A percentile compares a stretch with the other conserved stretches of the same genome.
These are phyloP conservation scores for Podochytrium sp. DNA, from an alignment of 192 early-diverging fungal genomes.

Conservation along the genomic window DNA sequence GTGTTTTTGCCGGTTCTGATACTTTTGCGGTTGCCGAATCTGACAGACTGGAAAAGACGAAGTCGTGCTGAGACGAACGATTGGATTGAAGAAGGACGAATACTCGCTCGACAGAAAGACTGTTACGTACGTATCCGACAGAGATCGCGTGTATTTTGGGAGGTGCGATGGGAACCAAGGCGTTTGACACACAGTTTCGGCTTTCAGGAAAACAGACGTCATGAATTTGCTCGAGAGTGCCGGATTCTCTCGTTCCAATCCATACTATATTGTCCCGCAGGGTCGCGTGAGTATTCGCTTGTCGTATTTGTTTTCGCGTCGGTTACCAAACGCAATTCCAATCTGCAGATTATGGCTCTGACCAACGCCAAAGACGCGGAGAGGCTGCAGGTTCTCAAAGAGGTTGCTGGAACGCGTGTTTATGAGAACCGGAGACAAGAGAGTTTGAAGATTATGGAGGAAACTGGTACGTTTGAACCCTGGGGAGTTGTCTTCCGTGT, in stretches of 20 bases:
- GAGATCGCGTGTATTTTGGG: not conserved
- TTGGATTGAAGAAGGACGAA: slow-evolving; percentile 97
- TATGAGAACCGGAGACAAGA: slow-evolving; percentile 91
- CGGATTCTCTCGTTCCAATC: slow-evolving; percentile 95
- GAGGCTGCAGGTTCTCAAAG: slow-evolving; percentile 88
- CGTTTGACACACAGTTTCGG: not conserved
- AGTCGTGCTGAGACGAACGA: slow-evolving; percentile 87
- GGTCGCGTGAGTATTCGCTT: slow-evolving; percentile 69
- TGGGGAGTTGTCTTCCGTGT: not conserved
- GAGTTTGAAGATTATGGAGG: slow-evolving; percentile 90
- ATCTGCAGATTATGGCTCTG: slow-evolving; percentile 78
- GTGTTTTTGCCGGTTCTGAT: not conserved
- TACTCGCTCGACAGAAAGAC: slow-evolving; percentile 95
- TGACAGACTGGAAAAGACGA: slow-evolving; percentile 85
- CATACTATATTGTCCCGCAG: slow-evolving; percentile 99
- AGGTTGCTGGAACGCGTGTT: slow-evolving; percentile 96
- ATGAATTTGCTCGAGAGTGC: slow-evolving; percentile 93
- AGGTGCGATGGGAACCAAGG: not conserved
- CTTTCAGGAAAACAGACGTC: slow-evolving; percentile 82
- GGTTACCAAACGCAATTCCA: too few species aligned
- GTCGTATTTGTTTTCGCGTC: too few species aligned
- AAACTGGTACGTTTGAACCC: slow-evolving; percentile 66
- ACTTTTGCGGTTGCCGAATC: not conserved
- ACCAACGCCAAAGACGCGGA: slow-evolving; percentile 94
- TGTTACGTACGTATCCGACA: slow-evolving; percentile 63